Conservation (phyloP, 345 rosid species). For the Euphorbia lathyris region DNA sequence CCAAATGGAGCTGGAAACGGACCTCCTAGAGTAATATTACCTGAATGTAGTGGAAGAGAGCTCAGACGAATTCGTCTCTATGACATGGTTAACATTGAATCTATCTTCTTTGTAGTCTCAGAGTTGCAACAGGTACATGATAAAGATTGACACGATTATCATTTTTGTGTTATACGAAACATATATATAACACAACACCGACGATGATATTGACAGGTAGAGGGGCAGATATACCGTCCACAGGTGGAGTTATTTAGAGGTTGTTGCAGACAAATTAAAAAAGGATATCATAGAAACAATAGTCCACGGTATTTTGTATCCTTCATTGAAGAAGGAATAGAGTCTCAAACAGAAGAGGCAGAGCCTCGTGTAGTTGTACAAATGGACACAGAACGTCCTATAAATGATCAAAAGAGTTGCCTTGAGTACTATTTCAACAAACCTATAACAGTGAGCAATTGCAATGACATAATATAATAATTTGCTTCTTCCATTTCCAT, state of each 20-base stretch:
- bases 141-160: no score
- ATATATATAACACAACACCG: no score
- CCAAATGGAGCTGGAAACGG: conserved; percentile 34
- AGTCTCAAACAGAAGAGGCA: conserved; percentile 24
- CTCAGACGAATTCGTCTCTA: conserved; percentile 75
- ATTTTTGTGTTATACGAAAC: no score
- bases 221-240: conserved; percentile 64
- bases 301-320: conserved; percentile 71
- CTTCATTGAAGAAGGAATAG: conserved; percentile 38
- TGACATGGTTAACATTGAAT: conserved; percentile 53
- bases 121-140: conserved; percentile 69
- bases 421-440: conserved; percentile 70
- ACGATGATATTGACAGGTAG: conserved; percentile 58
- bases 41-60: conserved; percentile 61
- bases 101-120: conserved; percentile 81
- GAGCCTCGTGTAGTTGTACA: conserved; percentile 64
- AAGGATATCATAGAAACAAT: conserved; percentile 48
- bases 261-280: conserved; percentile 60
- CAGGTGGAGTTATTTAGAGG: conserved; percentile 61
- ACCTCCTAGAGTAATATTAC: conserved; percentile 56
- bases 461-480: no score
- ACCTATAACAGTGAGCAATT: conserved; percentile 56
- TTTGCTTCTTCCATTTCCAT: no score
- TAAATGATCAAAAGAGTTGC: conserved; percentile 77
- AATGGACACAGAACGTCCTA: conserved; percentile 89